phyloP scores from a whole-genome alignment of 106 monocot species.

The Apostasia shenzhenica region DNA sequence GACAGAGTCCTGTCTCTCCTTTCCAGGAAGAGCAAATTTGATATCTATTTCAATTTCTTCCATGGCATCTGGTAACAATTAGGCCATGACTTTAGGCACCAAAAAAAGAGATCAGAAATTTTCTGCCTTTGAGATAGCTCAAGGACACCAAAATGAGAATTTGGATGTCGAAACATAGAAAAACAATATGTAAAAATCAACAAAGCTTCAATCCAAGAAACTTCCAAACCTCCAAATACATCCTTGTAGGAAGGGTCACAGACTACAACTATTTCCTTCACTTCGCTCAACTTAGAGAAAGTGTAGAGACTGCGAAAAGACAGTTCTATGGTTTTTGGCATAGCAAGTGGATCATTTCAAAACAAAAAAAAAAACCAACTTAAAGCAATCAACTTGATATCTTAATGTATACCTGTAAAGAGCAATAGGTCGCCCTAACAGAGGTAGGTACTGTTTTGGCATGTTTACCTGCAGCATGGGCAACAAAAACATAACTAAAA shows the following conservation, averaged over 20 bases:
- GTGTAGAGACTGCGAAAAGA: slow-evolving; percentile 62
- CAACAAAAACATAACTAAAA: neutral
- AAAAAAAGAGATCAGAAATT: neutral
- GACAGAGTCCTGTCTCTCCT: slow-evolving; percentile 99
- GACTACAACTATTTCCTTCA: slow-evolving; percentile 95
- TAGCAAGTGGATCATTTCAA: neutral
- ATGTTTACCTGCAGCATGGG: slow-evolving; percentile 55
- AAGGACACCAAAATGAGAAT: neutral
- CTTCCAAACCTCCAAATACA: slow-evolving; percentile 73
- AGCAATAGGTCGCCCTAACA: slow-evolving; percentile 89
- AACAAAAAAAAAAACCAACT: neutral
- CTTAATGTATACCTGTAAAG: slow-evolving; percentile 62
- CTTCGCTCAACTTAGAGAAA: slow-evolving; percentile 70
- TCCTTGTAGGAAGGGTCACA: slow-evolving; percentile 87
- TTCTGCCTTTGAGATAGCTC: neutral
- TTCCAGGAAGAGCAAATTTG: slow-evolving; percentile 91
- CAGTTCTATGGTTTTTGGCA: neutral
- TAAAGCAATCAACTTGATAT: neutral
- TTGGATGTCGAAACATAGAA: neutral
- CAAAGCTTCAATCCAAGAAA: neutral
- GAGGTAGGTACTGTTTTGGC: slow-evolving; percentile 95
- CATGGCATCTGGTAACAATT: slow-evolving; percentile 41
- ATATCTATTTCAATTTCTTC: slow-evolving; percentile 41
- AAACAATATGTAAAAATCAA: slow-evolving; percentile 4
- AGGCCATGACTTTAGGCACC: neutral